These are phyloP conservation scores for Alternaria triticina DNA, from an alignment of 2,329 filamentous ascomycete species.

Conservation along the genomic window DNA sequence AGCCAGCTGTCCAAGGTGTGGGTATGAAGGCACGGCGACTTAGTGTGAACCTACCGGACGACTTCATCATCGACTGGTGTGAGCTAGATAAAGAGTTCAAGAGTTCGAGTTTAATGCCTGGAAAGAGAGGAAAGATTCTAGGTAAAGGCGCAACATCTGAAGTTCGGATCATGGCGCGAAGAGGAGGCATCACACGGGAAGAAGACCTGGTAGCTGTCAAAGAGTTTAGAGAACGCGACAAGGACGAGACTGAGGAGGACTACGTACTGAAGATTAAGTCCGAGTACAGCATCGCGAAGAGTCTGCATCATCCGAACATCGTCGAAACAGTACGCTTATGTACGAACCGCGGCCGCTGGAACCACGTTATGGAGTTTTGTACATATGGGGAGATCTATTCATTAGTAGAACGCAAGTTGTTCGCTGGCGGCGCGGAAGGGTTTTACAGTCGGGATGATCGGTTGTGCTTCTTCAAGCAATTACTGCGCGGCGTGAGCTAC, in stretches of 20 bases:
- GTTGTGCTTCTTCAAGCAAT: slow-evolving; percentile 86
- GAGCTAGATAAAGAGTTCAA: slow-evolving; percentile 74
- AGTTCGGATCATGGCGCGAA: slow-evolving; percentile 79
- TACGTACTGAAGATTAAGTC: slow-evolving; percentile 91
- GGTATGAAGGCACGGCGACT: slow-evolving; percentile 80
- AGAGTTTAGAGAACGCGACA: slow-evolving; percentile 78
- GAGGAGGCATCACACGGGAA: slow-evolving; percentile 60
- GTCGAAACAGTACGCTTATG: slow-evolving; percentile 81
- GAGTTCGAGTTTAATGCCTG: slow-evolving; percentile 69
- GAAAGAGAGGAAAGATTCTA: slow-evolving; percentile 74
- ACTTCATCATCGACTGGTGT: slow-evolving; percentile 73
- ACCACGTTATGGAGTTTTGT: slow-evolving; percentile 94
- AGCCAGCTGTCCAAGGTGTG: slow-evolving; percentile 68
- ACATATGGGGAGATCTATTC: slow-evolving; percentile 79
- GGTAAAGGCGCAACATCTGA: slow-evolving; percentile 84
- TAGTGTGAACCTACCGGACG: slow-evolving; percentile 75
- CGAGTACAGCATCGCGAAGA: slow-evolving; percentile 87
- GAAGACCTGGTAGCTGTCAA: slow-evolving; percentile 85
- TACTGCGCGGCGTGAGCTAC: slow-evolving; percentile 81
- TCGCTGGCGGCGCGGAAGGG: slow-evolving; percentile 59
- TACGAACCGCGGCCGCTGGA: slow-evolving; percentile 75
- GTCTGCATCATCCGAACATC: slow-evolving; percentile 84
- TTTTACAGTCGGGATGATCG: slow-evolving; percentile 71
- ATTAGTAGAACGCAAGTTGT: slow-evolving; percentile 67
- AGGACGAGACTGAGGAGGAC: slow-evolving; percentile 72